Evolutionary conservation across 805 yeast genomes (phyloP), one percentile per base, ranked within the genome.

Genomic region (Starmerella etchellsii): DNA sequence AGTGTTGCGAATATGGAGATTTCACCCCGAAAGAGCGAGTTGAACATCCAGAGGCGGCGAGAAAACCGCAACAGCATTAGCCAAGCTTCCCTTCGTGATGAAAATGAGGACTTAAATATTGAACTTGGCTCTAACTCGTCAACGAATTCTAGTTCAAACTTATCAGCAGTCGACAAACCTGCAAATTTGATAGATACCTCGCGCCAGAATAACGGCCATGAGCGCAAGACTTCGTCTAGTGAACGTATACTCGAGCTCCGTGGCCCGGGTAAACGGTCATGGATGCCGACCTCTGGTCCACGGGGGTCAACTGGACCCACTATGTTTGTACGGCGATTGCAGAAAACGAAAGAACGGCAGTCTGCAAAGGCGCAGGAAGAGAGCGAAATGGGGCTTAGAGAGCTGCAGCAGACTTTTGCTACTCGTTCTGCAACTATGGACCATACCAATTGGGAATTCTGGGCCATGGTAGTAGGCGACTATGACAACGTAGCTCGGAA

Each of bases 401-500:
- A 59, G 39, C 60, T 61, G 23, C 64, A 60, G 46, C 57, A 52
- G 44, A 52, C 51, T 36, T 64, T 63, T 39, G 57, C 50, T 9
- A 47, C 37, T 35, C 39, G 40, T 7, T 50, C 32, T 38, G 40
- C 40, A 18, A 28, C 40, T 31, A 15, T 37, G 8, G 50, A 44
- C 28, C 38, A 53, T 16, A 20, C 23, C 10, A 56, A 59, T 47
- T 62, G 65, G 65, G 81, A 80, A 34, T 81, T 83, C 57, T 88
- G 97, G 97, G 71, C 87, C 5, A 65, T 65, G 28, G 81, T 87
- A 15, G 83, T 84, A 3, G 75, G 79, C 47, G 80, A 85, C 57
- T 83, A 84, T 54, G 67, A 76, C n/a, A 55, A 60, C 0, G 76
- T 80, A 8, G 85, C 85, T 2, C 66, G 70, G 39, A 63, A 69